Percentiles rank a stretch among this genome's conserved stretches.
These are phyloP conservation scores for Globisporangium takayamanum DNA, from an alignment of 352 stramenopile genomes.

Conservation along the genomic window DNA sequence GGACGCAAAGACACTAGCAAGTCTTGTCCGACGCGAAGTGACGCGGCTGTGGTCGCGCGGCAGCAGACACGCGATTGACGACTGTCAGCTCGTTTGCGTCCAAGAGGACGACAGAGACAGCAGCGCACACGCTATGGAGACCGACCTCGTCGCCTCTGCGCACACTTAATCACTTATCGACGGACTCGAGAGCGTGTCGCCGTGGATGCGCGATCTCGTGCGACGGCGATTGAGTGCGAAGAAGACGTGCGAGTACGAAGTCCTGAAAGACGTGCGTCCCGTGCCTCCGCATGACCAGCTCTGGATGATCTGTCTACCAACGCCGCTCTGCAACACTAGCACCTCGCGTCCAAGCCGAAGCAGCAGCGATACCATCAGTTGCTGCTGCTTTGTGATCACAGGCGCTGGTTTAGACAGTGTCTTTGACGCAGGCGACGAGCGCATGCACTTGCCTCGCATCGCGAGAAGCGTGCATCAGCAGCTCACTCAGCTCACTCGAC, in stretches of 20 bases:
- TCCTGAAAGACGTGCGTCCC: no score
- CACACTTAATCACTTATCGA: background rate
- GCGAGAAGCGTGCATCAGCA: background rate
- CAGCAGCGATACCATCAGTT: no score
- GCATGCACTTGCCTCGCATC: slow-evolving; percentile 7
- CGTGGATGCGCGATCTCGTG: background rate
- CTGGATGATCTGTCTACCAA: background rate
- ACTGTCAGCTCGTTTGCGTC: slow-evolving; percentile 2
- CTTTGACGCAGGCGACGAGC: slow-evolving; percentile 11
- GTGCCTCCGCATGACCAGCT: background rate
- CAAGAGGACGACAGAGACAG: background rate
- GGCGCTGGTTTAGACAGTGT: slow-evolving; percentile 3
- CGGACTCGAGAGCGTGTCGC: background rate
- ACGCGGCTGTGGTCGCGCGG: slow-evolving; percentile 8
- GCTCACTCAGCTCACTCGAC: slow-evolving; percentile 4
- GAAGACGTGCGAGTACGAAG: no score
- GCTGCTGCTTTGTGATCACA: slow-evolving; percentile 4
- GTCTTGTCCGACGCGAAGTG: slow-evolving; percentile 2
- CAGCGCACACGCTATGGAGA: background rate
- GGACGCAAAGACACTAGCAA: slow-evolving; percentile 1
- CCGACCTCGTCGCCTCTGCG: background rate
- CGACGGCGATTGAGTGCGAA: no score
- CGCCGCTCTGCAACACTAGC: no score
- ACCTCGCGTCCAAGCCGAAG: no score
- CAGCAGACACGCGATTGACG: background rate